Base-by-base conservation (phyloP, 2,329 filamentous ascomycete species). In the Beauveria australis region DNA sequence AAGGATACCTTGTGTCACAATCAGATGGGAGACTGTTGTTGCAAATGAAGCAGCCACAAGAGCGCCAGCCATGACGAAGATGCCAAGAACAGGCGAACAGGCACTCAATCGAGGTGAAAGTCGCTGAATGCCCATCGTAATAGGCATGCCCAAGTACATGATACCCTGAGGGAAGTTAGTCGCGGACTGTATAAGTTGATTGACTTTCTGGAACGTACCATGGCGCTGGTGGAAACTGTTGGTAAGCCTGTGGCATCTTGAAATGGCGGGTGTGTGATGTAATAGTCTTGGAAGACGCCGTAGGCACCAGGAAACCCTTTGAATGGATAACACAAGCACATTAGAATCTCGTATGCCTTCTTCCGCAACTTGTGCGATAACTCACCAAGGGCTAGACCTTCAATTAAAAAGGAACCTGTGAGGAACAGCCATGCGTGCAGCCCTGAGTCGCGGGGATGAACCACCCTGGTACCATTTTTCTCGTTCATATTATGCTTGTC, bases 231-330 rank as follows among this genome's bases (percentile, higher is more conserved):
- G 0, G 84, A 86, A 55, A 89, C 81, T 9, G 82, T 75, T 12
- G 84, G 77, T 44, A 88, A 81, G 52, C 76, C 74, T 48, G 76
- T 72, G 1, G 76, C 73, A 8, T 75, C 75, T 3, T 72, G 70
- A 61, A 88, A 88, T 3, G 82, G 80, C 16, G 76, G 75, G 53
- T 84, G 77, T 1, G 75, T 78, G 43, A 74, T 79, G 69, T 89
- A 89, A 69, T 86, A 85, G 53, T 83, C 78, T 67, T 88, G 84
- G 67, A 89, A 88, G 40, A 89, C 79, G 51, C 86, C 86, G 66
- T 83, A 89, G 1, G 83, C 79, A 61, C 84, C 83, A 0, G 83
- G 81, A 62, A 88, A 87, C 2, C 85, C 85, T 87, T 60, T 53
- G 1, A 18, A 52, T 3, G 37, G 4, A 9, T 30, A 52, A 22